Evolutionary conservation across 148 eudicot species (phyloP).

Genomic region (Vaccinium myrtillus): DNA sequence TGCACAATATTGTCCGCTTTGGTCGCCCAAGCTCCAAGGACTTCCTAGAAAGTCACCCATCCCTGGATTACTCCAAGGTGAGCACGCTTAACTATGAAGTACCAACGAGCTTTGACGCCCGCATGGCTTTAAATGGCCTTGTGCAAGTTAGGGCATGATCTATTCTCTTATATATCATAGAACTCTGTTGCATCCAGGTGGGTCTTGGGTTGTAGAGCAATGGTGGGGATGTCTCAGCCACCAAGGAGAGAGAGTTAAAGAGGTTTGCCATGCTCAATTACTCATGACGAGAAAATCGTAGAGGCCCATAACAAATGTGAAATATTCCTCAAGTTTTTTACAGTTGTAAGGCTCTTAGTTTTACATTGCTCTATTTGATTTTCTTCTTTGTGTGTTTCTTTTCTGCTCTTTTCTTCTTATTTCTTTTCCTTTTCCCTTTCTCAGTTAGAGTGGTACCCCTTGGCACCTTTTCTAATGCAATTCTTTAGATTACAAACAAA

Average conservation of each 20-base stretch:
- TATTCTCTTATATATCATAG: too few species aligned
- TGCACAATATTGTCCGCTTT: too few species aligned
- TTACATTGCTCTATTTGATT: not conserved
- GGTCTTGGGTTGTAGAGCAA: not conserved
- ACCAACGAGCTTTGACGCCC: too few species aligned
- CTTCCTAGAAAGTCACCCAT: too few species aligned
- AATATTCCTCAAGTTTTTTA: not conserved
- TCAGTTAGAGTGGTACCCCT: not conserved
- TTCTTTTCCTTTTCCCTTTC: not conserved
- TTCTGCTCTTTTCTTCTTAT: not conserved
- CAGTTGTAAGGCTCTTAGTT: not conserved
- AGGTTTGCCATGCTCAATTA: not conserved
- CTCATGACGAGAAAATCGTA: not conserved
- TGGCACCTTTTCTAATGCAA: not conserved
- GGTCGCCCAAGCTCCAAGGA: too few species aligned
- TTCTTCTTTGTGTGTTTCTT: not conserved
- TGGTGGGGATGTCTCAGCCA: not conserved
- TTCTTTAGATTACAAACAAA: not conserved
- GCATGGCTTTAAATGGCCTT: too few species aligned
- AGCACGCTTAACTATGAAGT: too few species aligned
- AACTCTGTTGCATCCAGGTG: too few species aligned
- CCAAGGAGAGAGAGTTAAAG: not conserved
- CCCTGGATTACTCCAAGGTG: too few species aligned
- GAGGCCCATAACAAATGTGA: not conserved
- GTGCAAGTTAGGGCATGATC: too few species aligned